These are phyloP conservation scores for Glaciozyma antarctica DNA, from an alignment of 768 basidiomycete species.

Conservation along the genomic window DNA sequence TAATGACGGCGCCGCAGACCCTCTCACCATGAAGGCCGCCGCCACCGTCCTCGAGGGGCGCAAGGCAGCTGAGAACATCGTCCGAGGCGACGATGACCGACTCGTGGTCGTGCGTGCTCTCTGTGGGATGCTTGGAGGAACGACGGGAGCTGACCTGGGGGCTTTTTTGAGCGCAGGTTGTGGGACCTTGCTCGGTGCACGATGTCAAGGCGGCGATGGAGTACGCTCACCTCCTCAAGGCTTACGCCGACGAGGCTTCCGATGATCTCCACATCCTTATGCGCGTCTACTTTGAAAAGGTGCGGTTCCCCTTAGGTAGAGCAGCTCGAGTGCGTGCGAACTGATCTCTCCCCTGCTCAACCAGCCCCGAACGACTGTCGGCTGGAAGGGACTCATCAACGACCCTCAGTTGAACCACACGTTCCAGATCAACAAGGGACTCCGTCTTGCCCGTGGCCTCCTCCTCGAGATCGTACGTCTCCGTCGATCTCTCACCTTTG, in stretches of 20 bases:
- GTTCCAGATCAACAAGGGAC: slow-evolving; percentile 94
- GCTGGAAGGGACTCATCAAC: slow-evolving; percentile 98
- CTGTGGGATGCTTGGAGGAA: neutral
- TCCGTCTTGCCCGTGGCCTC: slow-evolving; percentile 74
- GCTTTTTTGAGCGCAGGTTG: slow-evolving; percentile 34
- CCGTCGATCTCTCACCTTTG: neutral
- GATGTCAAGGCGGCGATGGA: slow-evolving; percentile 38
- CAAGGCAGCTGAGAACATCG: slow-evolving; percentile 61
- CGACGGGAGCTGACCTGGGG: slow-evolving; percentile 3
- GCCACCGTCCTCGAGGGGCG: slow-evolving; percentile 85
- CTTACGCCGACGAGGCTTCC: slow-evolving; percentile 67
- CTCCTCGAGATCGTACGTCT: slow-evolving; percentile 61
- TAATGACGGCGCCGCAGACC: slow-evolving; percentile 37
- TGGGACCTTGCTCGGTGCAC: slow-evolving; percentile 86
- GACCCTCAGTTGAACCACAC: slow-evolving; percentile 83
- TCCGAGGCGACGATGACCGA: slow-evolving; percentile 81
- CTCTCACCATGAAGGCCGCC: slow-evolving; percentile 46
- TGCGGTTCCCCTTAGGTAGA: slow-evolving; percentile 19
- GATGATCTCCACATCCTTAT: slow-evolving; percentile 89
- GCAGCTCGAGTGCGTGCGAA: neutral
- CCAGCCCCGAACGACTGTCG: slow-evolving; percentile 70
- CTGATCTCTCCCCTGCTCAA: neutral
- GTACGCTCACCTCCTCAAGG: slow-evolving; percentile 69
- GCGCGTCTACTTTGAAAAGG: slow-evolving; percentile 92
- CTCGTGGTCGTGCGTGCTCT: slow-evolving; percentile 79